A percentile compares a stretch with the other conserved stretches of the same genome.
Conservation (phyloP, 495 filamentous ascomycete genomes). For the Penicillium odoratum region DNA sequence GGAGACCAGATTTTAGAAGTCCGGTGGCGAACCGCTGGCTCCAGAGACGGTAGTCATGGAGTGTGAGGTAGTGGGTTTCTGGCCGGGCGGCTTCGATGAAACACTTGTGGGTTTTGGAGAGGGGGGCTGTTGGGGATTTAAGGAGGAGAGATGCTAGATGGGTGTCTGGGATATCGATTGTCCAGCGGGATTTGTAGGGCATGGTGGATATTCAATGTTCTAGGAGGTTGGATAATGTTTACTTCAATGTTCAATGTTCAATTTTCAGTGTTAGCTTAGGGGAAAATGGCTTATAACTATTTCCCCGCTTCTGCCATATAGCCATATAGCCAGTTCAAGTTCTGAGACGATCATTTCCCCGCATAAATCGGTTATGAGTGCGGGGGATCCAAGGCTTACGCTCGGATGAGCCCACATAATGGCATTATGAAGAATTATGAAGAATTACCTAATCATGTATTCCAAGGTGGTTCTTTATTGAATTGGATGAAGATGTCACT, state of each 20-base stretch:
- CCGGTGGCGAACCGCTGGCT: slow-evolving; percentile 72
- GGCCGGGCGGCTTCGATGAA: slow-evolving; percentile 58
- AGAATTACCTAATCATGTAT: no score
- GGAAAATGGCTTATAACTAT: neutral
- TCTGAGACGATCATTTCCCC: slow-evolving; percentile 15
- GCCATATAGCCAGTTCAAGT: neutral
- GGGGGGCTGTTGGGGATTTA: slow-evolving; percentile 43
- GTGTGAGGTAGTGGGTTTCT: slow-evolving; percentile 55
- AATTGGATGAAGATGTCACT: no score
- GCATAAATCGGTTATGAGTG: slow-evolving; percentile 32
- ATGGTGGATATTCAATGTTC: slow-evolving; percentile 30
- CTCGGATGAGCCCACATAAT: neutral
- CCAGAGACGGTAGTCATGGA: slow-evolving; percentile 64
- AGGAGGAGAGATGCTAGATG: slow-evolving; percentile 54
- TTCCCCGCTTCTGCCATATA: neutral
- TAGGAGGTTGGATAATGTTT: neutral
- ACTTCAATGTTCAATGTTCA: no score
- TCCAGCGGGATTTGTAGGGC: slow-evolving; percentile 55
- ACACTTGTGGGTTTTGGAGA: slow-evolving; percentile 42
- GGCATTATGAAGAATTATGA: neutral
- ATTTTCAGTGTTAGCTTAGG: neutral
- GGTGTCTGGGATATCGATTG: slow-evolving; percentile 45
- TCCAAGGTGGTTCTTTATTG: no score
- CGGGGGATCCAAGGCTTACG: slow-evolving; percentile 18
- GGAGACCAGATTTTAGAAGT: slow-evolving; percentile 62